A percentile compares a stretch with the other conserved stretches of the same genome.
These are phyloP conservation scores for Podila minutissima DNA, from an alignment of 192 early-diverging fungal species.

Conservation along the genomic window DNA sequence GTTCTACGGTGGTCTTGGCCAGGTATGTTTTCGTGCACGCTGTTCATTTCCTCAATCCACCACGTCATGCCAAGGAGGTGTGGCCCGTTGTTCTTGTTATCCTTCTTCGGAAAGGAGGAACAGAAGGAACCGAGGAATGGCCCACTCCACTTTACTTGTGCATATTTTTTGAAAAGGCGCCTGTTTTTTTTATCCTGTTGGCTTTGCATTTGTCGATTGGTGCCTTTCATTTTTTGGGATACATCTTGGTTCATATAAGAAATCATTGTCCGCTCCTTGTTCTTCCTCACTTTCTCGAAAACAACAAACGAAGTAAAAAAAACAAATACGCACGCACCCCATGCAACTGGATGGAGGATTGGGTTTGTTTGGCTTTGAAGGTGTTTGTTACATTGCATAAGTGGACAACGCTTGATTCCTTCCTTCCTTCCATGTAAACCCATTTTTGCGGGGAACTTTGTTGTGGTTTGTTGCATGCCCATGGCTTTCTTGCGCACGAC, in stretches of 20 bases:
- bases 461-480: neutral
- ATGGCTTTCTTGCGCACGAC: neutral
- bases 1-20: slow-evolving; percentile 42
- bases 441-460: slow-evolving; percentile 7
- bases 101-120: no score
- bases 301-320: neutral
- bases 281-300: neutral
- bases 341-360: neutral
- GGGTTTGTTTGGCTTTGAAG: neutral
- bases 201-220: neutral
- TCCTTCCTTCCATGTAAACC: neutral
- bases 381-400: neutral
- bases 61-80: no score
- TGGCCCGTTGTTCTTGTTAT: no score
- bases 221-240: neutral
- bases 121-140: neutral
- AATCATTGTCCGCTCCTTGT: slow-evolving; percentile 1
- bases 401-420: neutral
- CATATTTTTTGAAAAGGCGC: no score
- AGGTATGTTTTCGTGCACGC: slow-evolving; percentile 18
- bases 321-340: neutral
- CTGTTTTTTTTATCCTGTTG: no score
- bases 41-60: neutral
- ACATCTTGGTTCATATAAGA: neutral
- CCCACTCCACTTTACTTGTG: no score